Evolutionary conservation across 768 basidiomycete species (phyloP).

Genomic region (Tylopilus balloui): DNA sequence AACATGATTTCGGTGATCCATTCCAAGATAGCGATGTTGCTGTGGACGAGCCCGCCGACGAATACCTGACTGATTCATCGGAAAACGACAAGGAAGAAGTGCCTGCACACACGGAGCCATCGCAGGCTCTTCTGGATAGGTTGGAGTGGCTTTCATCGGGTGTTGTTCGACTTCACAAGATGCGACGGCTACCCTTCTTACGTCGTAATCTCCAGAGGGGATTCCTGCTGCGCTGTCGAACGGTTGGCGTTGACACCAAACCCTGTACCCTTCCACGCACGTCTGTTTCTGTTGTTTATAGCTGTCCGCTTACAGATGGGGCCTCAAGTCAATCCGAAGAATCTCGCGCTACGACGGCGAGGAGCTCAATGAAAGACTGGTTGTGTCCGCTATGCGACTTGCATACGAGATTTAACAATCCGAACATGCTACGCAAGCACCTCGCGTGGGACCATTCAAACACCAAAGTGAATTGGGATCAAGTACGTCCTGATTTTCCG

Average conservation of each 20-base stretch:
- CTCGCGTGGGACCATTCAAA: slow-evolving; percentile 45
- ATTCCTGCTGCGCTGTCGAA: slow-evolving; percentile 43
- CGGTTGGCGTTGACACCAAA: slow-evolving; percentile 33
- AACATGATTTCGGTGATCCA: background rate
- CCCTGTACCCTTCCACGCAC: slow-evolving; percentile 16
- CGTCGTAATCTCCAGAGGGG: slow-evolving; percentile 46
- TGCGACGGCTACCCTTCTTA: slow-evolving; percentile 51
- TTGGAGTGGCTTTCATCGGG: slow-evolving; percentile 33
- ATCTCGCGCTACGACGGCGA: slow-evolving; percentile 8
- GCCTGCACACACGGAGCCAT: slow-evolving; percentile 20
- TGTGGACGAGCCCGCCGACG: slow-evolving; percentile 1
- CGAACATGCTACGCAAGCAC: slow-evolving; percentile 44
- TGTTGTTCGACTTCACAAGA: slow-evolving; percentile 35
- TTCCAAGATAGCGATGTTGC: slow-evolving; percentile 4
- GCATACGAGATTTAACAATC: slow-evolving; percentile 39
- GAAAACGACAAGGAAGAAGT: slow-evolving; percentile 11
- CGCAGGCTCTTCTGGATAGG: slow-evolving; percentile 33
- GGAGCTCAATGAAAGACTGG: slow-evolving; percentile 35
- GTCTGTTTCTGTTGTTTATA: slow-evolving; percentile 25
- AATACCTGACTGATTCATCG: slow-evolving; percentile 1
- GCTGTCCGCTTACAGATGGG: slow-evolving; percentile 8
- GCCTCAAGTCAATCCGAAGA: slow-evolving; percentile 8
- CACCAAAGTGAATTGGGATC: slow-evolving; percentile 38
- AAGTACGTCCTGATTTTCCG: slow-evolving; percentile 14
- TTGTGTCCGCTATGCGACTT: slow-evolving; percentile 54